Evolutionary conservation across 495 filamentous ascomycete genomes (phyloP), one percentile per base, ranked within the genome.

Genomic region (Staphylotrichum tortipilum): DNA sequence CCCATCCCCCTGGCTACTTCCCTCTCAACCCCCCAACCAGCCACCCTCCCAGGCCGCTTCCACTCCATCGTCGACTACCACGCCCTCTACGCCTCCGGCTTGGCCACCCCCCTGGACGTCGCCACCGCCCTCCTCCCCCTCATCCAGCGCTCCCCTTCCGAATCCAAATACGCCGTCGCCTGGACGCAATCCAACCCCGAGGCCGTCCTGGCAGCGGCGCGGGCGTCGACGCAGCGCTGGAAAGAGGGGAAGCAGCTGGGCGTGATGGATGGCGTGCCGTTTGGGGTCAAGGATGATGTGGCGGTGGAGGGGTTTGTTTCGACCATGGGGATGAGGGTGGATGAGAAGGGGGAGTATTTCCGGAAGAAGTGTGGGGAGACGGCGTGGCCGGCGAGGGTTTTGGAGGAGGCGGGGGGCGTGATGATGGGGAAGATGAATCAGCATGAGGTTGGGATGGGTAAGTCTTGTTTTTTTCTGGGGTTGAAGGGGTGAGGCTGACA

Each of bases 241-340:
- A 75, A 78, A 47, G 70, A 75, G 11, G 84, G 84, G 0, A 72
- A 69, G 40, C 69, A 82, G 12, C 64, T 86, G 0, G 74, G 84
- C 2, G 64, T 85, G 0, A 69, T 96, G 7, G 91, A 95, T 53
- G 91, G 91, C 7, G 77, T 96, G 12, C 89, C 89, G 0, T 79
- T 95, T 37, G 87, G 84, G 1, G 80, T 95, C 40, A 96, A 89
- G 66, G 90, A 95, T 64, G 89, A 96, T 58, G 76, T 82, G 19
- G 78, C 85, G 54, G 69, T 95, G 3, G 74, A 80, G 24, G 88
- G 88, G 1, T 90, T 91, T 54, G 71, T 78, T 28, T 83, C 77
- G 44, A 69, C 77, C 18, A 77, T 82, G 54, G 81, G 80, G 46
- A 65, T 70, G 57, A 51, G 58, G 26, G 59, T 64, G 10, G 56